Base-by-base conservation (phyloP, 495 filamentous ascomycete genomes). In the Staphylotrichum tortipilum region DNA sequence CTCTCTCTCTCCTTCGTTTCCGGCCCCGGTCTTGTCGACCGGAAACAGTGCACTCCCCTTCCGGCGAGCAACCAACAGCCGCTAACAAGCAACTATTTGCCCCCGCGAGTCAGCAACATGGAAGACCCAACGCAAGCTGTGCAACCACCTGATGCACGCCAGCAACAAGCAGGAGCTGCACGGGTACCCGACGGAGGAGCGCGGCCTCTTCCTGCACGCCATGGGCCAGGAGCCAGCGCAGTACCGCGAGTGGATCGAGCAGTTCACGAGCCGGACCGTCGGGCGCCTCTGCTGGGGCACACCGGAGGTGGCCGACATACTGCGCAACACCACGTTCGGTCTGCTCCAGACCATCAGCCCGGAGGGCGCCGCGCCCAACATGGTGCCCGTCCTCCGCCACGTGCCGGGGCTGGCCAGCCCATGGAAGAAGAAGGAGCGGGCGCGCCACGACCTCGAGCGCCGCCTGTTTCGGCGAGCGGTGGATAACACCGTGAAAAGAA, bases 241-340 rank as follows among this genome's bases (percentile, higher is more conserved):
- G 15, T 83, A 80, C 57, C 56, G 73, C 36, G 71, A 77, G 52
- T 67, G 68, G 28, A 68, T 83, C 42, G 77, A 82, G 56, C 77
- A 80, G 41, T 82, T 78, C 60, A 78, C 77, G 18, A 68, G 72
- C 12, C 76, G 80, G 8, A 76, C 79, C 7, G 78, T 80, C n/a
- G 77, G 72, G 19, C 64, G 74, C 0, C 69, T 84, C 2, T 70
- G 69, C 4, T 86, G 81, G 74, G 82, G 81, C 15, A 73, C 70
- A 3, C 60, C 70, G 5, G 66, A 66, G 26, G 62, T 64, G 29
- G 71, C 68, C 21, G 67, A 66, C 48, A 63, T 76, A 43, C 71
- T 82, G 9, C 71, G 77, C 15, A 66, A 75, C 21, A 76, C 73
- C 15, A 78, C 79, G 4, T 72, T 74, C n/a, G 77, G 74, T 6